phyloP scores from a whole-genome alignment of 352 stramenopile genomes.

The Phytophthora meadii region DNA sequence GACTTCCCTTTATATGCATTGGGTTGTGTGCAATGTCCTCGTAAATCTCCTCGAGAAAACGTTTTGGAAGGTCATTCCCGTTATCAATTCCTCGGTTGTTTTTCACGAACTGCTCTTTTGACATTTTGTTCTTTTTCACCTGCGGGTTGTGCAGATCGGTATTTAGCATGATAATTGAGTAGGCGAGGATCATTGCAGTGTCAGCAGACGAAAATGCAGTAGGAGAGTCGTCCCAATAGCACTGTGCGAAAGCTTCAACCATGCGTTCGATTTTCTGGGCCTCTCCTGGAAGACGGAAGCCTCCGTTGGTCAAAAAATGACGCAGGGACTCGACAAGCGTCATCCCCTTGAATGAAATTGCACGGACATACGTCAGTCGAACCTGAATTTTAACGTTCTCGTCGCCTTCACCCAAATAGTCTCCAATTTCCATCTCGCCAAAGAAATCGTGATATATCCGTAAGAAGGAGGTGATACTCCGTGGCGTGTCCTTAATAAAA shows the following conservation, averaged over 20 bases:
- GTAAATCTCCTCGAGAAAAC: conserved; percentile 96
- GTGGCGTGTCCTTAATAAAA: conserved; percentile 83
- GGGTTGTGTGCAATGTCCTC: conserved; percentile 93
- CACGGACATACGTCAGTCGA: conserved; percentile 94
- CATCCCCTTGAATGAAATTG: conserved; percentile 98
- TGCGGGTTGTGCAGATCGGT: conserved; percentile 91
- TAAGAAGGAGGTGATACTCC: conserved; percentile 95
- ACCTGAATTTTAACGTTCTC: conserved; percentile 93
- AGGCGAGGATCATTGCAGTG: conserved; percentile 91
- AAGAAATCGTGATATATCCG: conserved; percentile 94
- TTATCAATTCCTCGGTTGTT: conserved; percentile 96
- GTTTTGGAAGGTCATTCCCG: conserved; percentile 87
- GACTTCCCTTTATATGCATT: conserved; percentile 92
- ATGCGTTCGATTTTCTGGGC: conserved; percentile 99
- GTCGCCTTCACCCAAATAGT: conserved; percentile 94
- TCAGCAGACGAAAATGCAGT: conserved; percentile 78
- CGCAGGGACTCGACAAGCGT: conserved; percentile 96
- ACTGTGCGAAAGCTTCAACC: conserved; percentile 97
- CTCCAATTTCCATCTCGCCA: conserved; percentile 92
- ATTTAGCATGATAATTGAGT: conserved; percentile 93
- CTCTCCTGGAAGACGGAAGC: conserved; percentile 97
- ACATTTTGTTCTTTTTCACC: conserved; percentile 97
- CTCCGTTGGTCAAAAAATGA: conserved; percentile 97
- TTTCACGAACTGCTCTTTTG: conserved; percentile 97
- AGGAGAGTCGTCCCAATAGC: conserved; percentile 96